phyloP scores from a whole-genome alignment of 1,139 yeast species.

The Yamadazyma atmosphaerica region DNA sequence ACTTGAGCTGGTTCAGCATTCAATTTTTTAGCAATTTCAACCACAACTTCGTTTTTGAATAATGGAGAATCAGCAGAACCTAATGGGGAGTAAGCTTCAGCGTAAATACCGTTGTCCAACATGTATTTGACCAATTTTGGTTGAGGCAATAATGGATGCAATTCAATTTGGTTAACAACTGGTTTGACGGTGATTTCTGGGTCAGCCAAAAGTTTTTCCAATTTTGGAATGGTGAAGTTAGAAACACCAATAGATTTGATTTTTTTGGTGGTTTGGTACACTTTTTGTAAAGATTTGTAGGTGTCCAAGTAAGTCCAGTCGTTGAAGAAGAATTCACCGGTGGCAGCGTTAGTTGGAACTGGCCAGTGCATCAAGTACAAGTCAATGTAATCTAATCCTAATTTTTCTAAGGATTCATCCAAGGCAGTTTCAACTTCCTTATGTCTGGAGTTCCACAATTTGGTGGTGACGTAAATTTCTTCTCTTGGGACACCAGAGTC shows the following conservation, averaged over 20 bases:
- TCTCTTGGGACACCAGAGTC: conserved; percentile 72
- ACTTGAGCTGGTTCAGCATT: conserved; percentile 45
- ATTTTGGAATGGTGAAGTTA: conserved; percentile 49
- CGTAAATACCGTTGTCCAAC: conserved; percentile 41
- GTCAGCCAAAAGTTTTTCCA: conserved; percentile 47
- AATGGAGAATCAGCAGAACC: conserved; percentile 59
- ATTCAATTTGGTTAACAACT: conserved; percentile 57
- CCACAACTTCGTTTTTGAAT: conserved; percentile 41
- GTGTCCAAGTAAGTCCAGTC: conserved; percentile 65
- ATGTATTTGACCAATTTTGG: conserved; percentile 45
- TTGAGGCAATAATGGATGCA: conserved; percentile 61
- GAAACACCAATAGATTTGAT: conserved; percentile 63
- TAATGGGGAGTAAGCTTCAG: conserved; percentile 62
- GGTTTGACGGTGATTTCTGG: conserved; percentile 47
- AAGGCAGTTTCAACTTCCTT: conserved; percentile 55
- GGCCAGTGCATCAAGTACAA: conserved; percentile 92
- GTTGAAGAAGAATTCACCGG: conserved; percentile 15
- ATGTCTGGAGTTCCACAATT: conserved; percentile 73
- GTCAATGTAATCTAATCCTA: conserved; percentile 82
- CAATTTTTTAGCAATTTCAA: conserved; percentile 46
- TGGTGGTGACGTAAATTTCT: conserved; percentile 78
- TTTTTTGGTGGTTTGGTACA: conserved; percentile 55
- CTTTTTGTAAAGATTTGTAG: conserved; percentile 66
- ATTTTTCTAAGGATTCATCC: conserved; percentile 60
- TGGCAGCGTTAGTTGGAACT: conserved; percentile 42